Conservation (phyloP, 345 rosid species). For the Gynandropsis gynandra region DNA sequence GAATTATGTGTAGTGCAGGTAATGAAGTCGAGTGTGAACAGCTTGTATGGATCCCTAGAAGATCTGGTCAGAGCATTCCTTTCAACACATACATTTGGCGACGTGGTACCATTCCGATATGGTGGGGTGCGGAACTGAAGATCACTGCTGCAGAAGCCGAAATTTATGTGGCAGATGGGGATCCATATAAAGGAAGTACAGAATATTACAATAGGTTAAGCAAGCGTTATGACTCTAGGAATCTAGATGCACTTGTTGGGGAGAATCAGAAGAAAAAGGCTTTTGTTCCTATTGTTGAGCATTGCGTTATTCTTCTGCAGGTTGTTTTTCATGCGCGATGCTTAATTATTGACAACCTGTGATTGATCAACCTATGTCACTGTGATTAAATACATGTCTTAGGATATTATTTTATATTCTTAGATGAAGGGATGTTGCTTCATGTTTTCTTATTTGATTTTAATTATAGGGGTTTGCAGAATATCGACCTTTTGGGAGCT, state of each 20-base stretch:
- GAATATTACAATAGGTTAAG: slow-evolving; percentile 82
- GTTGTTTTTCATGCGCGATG: slow-evolving; percentile 36
- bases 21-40: slow-evolving; percentile 99
- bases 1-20: slow-evolving; percentile 49
- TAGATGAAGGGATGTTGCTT: slow-evolving; percentile 1
- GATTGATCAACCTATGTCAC: slow-evolving; percentile 9
- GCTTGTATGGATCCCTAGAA: slow-evolving; percentile 88
- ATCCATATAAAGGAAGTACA: slow-evolving; percentile 88
- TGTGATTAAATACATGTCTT: slow-evolving; percentile 8
- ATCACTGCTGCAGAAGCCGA: slow-evolving; percentile 94
- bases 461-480: slow-evolving; percentile 98
- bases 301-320: slow-evolving; percentile 88
- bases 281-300: slow-evolving; percentile 68
- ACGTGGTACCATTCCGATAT: slow-evolving; percentile 93
- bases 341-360: too few relatives aligned
- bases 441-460: slow-evolving; percentile 44
- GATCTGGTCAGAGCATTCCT: slow-evolving; percentile 62
- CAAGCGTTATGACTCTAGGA: slow-evolving; percentile 72
- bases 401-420: slow-evolving; percentile 11
- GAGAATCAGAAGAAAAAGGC: slow-evolving; percentile 60
- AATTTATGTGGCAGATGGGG: slow-evolving; percentile 77
- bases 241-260: slow-evolving; percentile 44
- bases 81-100: slow-evolving; percentile 88
- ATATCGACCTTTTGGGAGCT: slow-evolving; percentile 79
- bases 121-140: slow-evolving; percentile 99